Percentiles rank a stretch among this genome's conserved stretches.
These are phyloP conservation scores for Sclerospora graminicola DNA, from an alignment of 352 stramenopile genomes.

Conservation along the genomic window DNA sequence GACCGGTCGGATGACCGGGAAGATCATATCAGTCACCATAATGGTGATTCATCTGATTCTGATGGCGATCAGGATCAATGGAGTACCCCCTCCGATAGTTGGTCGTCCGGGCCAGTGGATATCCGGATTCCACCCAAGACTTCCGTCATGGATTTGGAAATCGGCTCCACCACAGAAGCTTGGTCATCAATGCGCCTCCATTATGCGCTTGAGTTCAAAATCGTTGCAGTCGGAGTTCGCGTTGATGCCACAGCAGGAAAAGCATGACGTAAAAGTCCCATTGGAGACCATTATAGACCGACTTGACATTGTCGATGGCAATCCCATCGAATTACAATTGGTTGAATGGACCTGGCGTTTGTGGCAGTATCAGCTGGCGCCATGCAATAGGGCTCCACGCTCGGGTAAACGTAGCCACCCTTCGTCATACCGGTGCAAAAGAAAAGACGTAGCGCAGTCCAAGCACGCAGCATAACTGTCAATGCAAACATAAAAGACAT, in stretches of 20 bases:
- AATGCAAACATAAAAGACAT: not conserved
- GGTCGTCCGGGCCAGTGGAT: too few relatives aligned
- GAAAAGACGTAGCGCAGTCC: slow-evolving; percentile 65
- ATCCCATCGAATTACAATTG: slow-evolving; percentile 76
- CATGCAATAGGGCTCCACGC: slow-evolving; percentile 63
- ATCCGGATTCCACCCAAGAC: too few relatives aligned
- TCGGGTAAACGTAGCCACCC: slow-evolving; percentile 57
- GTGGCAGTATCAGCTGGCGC: slow-evolving; percentile 19
- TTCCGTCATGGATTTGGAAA: too few relatives aligned
- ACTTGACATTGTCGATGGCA: slow-evolving; percentile 36
- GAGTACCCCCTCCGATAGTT: too few relatives aligned
- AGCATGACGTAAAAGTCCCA: slow-evolving; percentile 82
- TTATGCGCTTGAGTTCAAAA: slow-evolving; percentile 45
- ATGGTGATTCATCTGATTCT: too few relatives aligned
- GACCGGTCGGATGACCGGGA: too few relatives aligned
- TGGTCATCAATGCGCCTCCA: slow-evolving; percentile 13
- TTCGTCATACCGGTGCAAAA: slow-evolving; percentile 63
- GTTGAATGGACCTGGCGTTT: slow-evolving; percentile 60
- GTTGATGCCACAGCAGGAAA: slow-evolving; percentile 68
- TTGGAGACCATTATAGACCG: slow-evolving; percentile 59
- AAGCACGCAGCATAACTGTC: slow-evolving; percentile 39
- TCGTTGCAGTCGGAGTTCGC: slow-evolving; percentile 66
- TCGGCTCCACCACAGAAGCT: too few relatives aligned
- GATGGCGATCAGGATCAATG: too few relatives aligned
- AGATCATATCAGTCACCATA: too few relatives aligned